Evolutionary conservation across 345 rosid species (phyloP), one percentile per base, ranked within the genome.

Genomic region (Hevea brasiliensis): DNA sequence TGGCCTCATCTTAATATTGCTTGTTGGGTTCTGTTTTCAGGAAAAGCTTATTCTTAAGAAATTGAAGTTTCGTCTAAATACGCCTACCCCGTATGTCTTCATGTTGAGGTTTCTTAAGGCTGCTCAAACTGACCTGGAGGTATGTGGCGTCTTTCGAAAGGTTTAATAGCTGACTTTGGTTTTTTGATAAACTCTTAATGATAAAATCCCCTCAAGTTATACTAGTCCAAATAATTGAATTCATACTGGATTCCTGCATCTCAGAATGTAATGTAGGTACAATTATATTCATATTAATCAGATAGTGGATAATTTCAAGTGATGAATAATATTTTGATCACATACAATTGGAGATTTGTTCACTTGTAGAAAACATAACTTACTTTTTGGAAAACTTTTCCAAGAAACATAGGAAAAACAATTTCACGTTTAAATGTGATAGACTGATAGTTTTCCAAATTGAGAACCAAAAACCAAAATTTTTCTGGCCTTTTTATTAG

Each of bases 61-160:
- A 73, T 76, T 95, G 85, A 91, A 89, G 78, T 95, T 92, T 65
- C 96, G 98, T 68, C 83, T 95, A 51, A 95, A 95, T 80, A 74
- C 78, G 32, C 93, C 99, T 41, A 92, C 99, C 47, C 87, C 95
- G 6, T 92, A 95, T 72, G 97, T 92, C 73, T 95, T 95, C 88
- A 86, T 91, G 98, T 76, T 92, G 73, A 88, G 97, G 78, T 95
- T 95, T 82, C 89, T 95, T 45, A 95, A 90, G 87, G 98, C 96
- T 83, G 96, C 99, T 77, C 89, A 81, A 74, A 85, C 98, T 41
- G 90, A 92, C 78, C 74, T 74, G 65, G 84, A 84, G 94, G 99
- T 92, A 80, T 32, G 65, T 7, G 4, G 26, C 65, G 63, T 70
- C 72, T 78, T 53, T 37, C 15, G 27, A 54, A 73, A 48, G 61